A percentile compares a stretch with the other conserved stretches of the same genome.
phyloP scores from a whole-genome alignment of 2,329 filamentous ascomycete species.

The Seiridium unicorne region DNA sequence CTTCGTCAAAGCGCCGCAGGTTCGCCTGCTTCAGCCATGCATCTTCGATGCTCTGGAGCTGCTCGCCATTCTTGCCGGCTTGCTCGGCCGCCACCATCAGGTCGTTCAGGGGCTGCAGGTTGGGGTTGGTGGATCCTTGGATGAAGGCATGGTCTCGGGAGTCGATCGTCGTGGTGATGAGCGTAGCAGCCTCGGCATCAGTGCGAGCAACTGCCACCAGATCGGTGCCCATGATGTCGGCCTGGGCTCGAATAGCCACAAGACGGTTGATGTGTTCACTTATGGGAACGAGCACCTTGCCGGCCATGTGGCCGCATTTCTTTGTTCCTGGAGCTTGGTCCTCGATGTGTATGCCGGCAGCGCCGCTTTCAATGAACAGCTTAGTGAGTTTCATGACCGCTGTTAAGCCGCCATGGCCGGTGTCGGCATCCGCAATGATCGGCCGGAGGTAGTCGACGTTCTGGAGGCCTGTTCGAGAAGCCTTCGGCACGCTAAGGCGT shows the following conservation, averaged over 20 bases:
- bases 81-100: constrained; percentile 86
- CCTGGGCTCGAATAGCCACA: constrained; percentile 93
- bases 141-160: constrained; percentile 94
- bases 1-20: constrained; percentile 87
- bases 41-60: constrained; percentile 91
- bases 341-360: constrained; percentile 97
- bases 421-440: constrained; percentile 96
- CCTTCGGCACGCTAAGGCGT: constrained; percentile 73
- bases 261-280: constrained; percentile 97
- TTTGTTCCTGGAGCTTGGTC: constrained; percentile 98
- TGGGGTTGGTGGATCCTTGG: constrained; percentile 82
- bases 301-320: constrained; percentile 99
- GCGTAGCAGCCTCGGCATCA: constrained; percentile 94
- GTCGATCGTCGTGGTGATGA: constrained; percentile 96
- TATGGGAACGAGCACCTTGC: constrained; percentile 95
- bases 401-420: constrained; percentile 94
- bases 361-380: constrained; percentile 93
- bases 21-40: constrained; percentile 76
- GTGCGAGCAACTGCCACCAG: constrained; percentile 90
- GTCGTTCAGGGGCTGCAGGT: constrained; percentile 80
- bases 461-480: constrained; percentile 68
- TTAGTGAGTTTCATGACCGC: constrained; percentile 99
- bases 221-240: constrained; percentile 95
- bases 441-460: constrained; percentile 94
- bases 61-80: constrained; percentile 73